Base-by-base conservation (phyloP, 1,284 basidiomycete genomes). In the Malassezia obtusa region DNA sequence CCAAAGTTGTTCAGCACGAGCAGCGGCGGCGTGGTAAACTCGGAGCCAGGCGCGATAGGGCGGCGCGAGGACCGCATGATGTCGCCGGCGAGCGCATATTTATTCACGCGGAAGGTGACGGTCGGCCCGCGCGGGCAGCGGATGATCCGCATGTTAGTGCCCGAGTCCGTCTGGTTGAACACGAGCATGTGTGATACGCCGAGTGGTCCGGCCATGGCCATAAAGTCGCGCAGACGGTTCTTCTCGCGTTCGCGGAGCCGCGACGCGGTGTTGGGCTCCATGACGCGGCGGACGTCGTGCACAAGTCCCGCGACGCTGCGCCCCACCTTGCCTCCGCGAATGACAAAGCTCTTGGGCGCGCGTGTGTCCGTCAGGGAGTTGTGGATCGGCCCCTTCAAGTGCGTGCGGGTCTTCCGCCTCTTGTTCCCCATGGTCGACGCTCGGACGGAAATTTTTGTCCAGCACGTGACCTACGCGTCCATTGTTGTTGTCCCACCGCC, bases 201-300 rank as follows among this genome's bases (percentile, higher is more conserved):
- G 45, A 99, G 81, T 7, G 87, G 83, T 1, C 91, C 91, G 1
- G 87, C 89, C 80, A 98, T 86, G 17, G 84, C 84, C 50, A 96
- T 77, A 75, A 89, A 99, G 76, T 98, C 94, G 75, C 90, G 87
- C 24, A 98, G 80, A 72, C 91, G 87, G 73, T 96, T 96, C 46
- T 86, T 81, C 56, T 84, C 84, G 35, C 91, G 80, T 80, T 98
- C 92, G 87, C 92, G 35, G 26, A 99, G 80, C 45, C 91, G 80
- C 57, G 84, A 85, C 6, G 92, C 94, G 19, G 94, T 99, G 75
- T 96, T 90, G 56, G 94, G 94, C 76, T 98, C 94, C 87, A 99
- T 89, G 58, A 94, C 85, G 75, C 87, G 87, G 64, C 94, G 80
- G 67, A 95, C 78, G 76, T 99, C 94, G 48, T 85, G 81, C 14